Conservation (phyloP, 2,329 filamentous ascomycete species). For the Diaporthe australafricana region DNA sequence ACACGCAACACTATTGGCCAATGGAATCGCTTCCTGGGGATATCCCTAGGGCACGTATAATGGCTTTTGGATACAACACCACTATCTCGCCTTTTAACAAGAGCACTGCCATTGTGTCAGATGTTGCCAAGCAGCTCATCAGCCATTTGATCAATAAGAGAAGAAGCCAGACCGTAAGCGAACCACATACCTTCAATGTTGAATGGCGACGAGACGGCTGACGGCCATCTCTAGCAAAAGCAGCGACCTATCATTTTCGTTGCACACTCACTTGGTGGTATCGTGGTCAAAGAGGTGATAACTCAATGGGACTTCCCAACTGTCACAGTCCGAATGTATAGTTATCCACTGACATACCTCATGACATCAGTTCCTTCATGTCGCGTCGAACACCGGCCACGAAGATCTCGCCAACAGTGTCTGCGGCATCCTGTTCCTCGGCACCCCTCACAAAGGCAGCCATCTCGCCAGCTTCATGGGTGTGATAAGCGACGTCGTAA, state of each 20-base stretch:
- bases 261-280: conserved; percentile 17
- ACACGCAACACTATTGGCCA: conserved; percentile 21
- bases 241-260: conserved; percentile 23
- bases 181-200: not conserved
- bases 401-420: conserved; percentile 1
- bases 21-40: conserved; percentile 13
- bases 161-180: not conserved
- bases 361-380: not conserved
- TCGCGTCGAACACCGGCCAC: conserved; percentile 11
- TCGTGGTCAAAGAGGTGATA: conserved; percentile 17
- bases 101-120: conserved; percentile 14
- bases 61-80: conserved; percentile 15
- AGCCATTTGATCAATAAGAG: conserved; percentile 24
- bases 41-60: conserved; percentile 10
- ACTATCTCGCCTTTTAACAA: not conserved
- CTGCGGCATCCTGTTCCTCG: conserved; percentile 24
- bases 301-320: not conserved
- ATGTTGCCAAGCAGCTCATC: conserved; percentile 19
- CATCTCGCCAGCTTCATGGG: conserved; percentile 26
- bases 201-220: not conserved
- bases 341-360: not conserved
- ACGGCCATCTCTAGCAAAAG: not conserved
- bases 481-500: conserved; percentile 15
- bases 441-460: conserved; percentile 17
- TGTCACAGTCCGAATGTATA: not conserved